These are phyloP conservation scores for Globisporangium camurandrum DNA, from an alignment of 352 stramenopile genomes.

Conservation along the genomic window DNA sequence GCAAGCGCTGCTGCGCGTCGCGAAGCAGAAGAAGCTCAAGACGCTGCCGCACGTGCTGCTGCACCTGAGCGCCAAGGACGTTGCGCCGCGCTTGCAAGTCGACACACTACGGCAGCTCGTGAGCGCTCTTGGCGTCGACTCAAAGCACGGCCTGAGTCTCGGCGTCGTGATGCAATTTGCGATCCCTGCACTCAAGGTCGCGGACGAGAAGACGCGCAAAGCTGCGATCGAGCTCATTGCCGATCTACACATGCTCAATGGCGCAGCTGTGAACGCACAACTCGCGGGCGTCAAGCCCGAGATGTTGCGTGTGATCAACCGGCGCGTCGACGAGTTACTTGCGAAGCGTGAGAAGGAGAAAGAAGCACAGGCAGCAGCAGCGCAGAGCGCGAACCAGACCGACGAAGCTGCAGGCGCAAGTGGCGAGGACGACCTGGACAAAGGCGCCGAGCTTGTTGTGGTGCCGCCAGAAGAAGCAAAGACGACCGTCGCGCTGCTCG, in stretches of 20 bases:
- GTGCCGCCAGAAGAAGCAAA: slow-evolving; percentile 50
- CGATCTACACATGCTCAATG: slow-evolving; percentile 35
- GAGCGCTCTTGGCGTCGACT: slow-evolving; percentile 37
- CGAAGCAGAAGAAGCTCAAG: slow-evolving; percentile 53
- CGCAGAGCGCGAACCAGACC: slow-evolving; percentile 36
- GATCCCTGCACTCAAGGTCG: slow-evolving; percentile 58
- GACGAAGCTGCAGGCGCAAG: slow-evolving; percentile 19
- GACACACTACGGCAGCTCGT: slow-evolving; percentile 52
- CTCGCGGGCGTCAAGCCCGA: slow-evolving; percentile 56
- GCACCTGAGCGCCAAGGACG: slow-evolving; percentile 52
- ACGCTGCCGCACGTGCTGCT: slow-evolving; percentile 49
- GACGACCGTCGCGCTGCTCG: slow-evolving; percentile 31
- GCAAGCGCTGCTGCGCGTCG: slow-evolving; percentile 52
- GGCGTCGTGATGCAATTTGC: slow-evolving; percentile 66
- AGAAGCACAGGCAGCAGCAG: slow-evolving; percentile 3
- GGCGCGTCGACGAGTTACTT: slow-evolving; percentile 64
- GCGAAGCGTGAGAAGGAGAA: slow-evolving; percentile 32
- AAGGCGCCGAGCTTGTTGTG: slow-evolving; percentile 21
- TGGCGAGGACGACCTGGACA: slow-evolving; percentile 19
- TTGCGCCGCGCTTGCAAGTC: slow-evolving; percentile 41
- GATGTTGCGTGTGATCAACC: slow-evolving; percentile 67
- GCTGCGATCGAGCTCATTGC: slow-evolving; percentile 62
- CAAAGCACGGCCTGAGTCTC: slow-evolving; percentile 30
- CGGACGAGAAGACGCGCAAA: slow-evolving; percentile 73
- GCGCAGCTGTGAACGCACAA: slow-evolving; percentile 27